Conservation (phyloP, 768 basidiomycete genomes). For the Mrakia frigida region DNA sequence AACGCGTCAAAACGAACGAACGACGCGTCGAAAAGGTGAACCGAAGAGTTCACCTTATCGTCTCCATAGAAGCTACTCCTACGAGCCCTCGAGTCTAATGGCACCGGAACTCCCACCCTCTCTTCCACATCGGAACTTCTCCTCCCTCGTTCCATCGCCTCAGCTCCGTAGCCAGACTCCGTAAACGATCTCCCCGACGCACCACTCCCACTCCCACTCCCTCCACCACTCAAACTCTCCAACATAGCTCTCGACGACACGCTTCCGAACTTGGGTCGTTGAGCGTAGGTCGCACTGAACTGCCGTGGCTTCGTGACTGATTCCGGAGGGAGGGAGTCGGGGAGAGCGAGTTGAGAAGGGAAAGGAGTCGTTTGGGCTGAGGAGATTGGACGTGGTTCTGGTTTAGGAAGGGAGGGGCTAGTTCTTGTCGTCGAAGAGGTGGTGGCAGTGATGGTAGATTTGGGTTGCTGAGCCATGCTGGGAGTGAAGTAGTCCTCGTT, state of each 20-base stretch:
- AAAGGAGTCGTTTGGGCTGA: background rate
- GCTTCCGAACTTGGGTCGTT: slow-evolving; percentile 24
- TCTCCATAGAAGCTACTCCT: slow-evolving; percentile 21
- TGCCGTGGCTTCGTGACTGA: background rate
- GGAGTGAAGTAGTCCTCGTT: slow-evolving; percentile 26
- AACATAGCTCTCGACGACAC: slow-evolving; percentile 22
- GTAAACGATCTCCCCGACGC: background rate
- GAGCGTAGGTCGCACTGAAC: background rate
- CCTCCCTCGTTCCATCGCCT: background rate
- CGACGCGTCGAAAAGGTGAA: background rate
- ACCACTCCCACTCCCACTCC: background rate
- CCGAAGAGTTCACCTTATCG: background rate
- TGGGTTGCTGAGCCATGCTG: slow-evolving; percentile 16
- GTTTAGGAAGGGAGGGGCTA: background rate
- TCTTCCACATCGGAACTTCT: background rate
- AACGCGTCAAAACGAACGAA: background rate
- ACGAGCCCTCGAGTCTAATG: background rate
- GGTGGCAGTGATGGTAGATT: background rate
- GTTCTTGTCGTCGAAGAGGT: background rate
- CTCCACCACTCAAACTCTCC: slow-evolving; percentile 11
- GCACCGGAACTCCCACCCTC: slow-evolving; percentile 3
- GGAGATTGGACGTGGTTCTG: background rate
- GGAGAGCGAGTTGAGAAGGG: slow-evolving; percentile 5
- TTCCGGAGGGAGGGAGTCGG: slow-evolving; percentile 3
- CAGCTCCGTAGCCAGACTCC: background rate